Evolutionary conservation across 202 grass and related monocot genomes (phyloP), one percentile per base, ranked within the genome.

Genomic region (Zizania palustris): DNA sequence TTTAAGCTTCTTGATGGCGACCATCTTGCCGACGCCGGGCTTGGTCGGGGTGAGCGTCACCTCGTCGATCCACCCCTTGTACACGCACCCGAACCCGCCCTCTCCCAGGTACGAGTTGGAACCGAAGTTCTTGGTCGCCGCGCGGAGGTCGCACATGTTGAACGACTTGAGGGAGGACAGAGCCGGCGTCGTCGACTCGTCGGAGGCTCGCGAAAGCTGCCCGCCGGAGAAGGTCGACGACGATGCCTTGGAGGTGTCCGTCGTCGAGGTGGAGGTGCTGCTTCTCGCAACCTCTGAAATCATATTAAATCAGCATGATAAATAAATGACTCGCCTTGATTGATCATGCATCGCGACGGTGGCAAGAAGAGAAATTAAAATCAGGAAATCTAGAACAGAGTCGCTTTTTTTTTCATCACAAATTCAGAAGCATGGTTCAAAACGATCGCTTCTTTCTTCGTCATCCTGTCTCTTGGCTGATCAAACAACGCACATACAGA

Each of bases 21-120:
- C 89, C 28, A 94, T 84, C 42, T 76, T 76, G 15, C 88, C 91
- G 0, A 77, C 66, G 53, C 94, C 94, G 5, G 82, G 84, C 68
- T 59, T 92, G 13, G 91, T 82, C 11, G 94, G 88, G 20, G 65
- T 61, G 14, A 86, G 74, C 45, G 82, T 92, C 14, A 73, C 63
- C 74, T 89, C 91, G 81, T 97, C 91, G 54, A 97, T 88, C 94
- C 94, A 97, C 0, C 94, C 94, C 84, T 97, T 97, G 80, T 88
- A 97, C 14, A 97, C 94, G 63, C 85, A 90, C 15, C 91, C 95
- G 72, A 97, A 97, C 2, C 94, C 94, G 53, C 94, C 94, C 85
- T 97, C 95, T 1, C 95, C 95, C 0, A 97, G 86, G 75, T 84
- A 91, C 1, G 86, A 75, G 18, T 33, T 85, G 2, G 85, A 89